Evolutionary conservation across 2,329 filamentous ascomycete species (phyloP).

Genomic region (Blastomyces emzantsi): DNA sequence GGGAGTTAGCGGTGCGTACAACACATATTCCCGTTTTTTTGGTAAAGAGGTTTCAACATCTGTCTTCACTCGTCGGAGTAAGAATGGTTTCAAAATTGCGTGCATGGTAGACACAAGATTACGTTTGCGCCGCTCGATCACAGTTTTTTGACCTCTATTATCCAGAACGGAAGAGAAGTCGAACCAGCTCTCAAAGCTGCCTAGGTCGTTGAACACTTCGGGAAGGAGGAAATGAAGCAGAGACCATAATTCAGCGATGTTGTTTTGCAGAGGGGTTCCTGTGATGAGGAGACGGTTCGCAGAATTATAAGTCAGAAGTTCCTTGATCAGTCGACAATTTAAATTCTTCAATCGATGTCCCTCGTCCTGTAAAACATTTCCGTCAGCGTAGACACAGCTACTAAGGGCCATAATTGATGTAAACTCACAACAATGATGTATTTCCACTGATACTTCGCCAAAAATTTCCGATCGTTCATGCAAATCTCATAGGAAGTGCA

Average conservation of each 20-base stretch:
- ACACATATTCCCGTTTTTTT: conserved; percentile 90
- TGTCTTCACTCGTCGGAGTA: conserved; percentile 80
- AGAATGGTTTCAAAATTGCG: conserved; percentile 80
- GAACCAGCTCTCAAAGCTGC: conserved; percentile 92
- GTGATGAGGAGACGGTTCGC: conserved; percentile 89
- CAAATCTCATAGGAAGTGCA: conserved; percentile 97
- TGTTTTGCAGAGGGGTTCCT: conserved; percentile 91
- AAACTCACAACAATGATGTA: conserved; percentile 80
- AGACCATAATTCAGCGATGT: conserved; percentile 90
- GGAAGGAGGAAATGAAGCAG: conserved; percentile 87
- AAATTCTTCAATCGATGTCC: conserved; percentile 97
- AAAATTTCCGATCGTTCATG: conserved; percentile 72
- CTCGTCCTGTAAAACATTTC: conserved; percentile 56
- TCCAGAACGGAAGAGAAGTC: conserved; percentile 91
- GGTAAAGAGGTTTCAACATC: conserved; percentile 89
- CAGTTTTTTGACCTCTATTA: conserved; percentile 65
- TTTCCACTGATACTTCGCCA: conserved; percentile 84
- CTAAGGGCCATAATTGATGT: neutral
- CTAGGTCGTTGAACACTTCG: conserved; percentile 84
- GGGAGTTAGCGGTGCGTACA: conserved; percentile 84
- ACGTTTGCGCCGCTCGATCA: conserved; percentile 68
- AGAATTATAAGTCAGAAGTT: conserved; percentile 79
- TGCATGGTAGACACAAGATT: conserved; percentile 82
- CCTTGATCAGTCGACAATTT: conserved; percentile 82
- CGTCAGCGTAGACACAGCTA: conserved; percentile 15